A percentile compares a stretch with the other conserved stretches of the same genome.
Conservation (phyloP, 208 protist species). For the Trypanosoma cruzi region DNA sequence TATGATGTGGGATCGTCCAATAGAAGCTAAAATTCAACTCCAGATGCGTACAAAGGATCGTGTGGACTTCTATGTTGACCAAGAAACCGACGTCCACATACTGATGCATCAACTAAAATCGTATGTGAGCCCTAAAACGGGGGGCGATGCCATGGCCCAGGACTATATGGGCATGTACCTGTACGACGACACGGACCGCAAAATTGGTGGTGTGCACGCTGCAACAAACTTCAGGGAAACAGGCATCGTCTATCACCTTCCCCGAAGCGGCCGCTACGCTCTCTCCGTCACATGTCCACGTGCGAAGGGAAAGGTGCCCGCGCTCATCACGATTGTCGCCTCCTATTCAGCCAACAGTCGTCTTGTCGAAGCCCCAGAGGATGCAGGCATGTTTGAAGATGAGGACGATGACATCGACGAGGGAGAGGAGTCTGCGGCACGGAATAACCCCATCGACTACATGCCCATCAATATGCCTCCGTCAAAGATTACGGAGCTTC, state of each 20-base stretch:
- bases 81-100: constrained; percentile 31
- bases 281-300: constrained; percentile 36
- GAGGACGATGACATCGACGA: constrained; percentile 66
- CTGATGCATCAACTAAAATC: constrained; percentile 34
- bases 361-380: constrained; percentile 43
- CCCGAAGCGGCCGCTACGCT: constrained; percentile 35
- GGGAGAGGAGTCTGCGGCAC: constrained; percentile 39
- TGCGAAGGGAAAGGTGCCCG: constrained; percentile 21
- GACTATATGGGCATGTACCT: constrained; percentile 40
- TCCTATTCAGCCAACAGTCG: constrained; percentile 22
- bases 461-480: constrained; percentile 37
- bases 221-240: constrained; percentile 38
- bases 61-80: constrained; percentile 38
- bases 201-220: constrained; percentile 36
- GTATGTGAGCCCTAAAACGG: constrained; percentile 29
- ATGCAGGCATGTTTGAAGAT: too few species aligned
- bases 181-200: constrained; percentile 38
- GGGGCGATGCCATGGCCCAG: constrained; percentile 34
- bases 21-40: constrained; percentile 13
- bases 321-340: constrained; percentile 39
- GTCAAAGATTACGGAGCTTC: constrained; percentile 43
- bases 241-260: constrained; percentile 28
- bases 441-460: constrained; percentile 56
- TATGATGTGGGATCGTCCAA: constrained; percentile 28
- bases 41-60: constrained; percentile 33